Percentiles rank a stretch among this genome's conserved stretches.
phyloP scores from a whole-genome alignment of 352 stramenopile genomes.

The Globisporangium uncinulatum region DNA sequence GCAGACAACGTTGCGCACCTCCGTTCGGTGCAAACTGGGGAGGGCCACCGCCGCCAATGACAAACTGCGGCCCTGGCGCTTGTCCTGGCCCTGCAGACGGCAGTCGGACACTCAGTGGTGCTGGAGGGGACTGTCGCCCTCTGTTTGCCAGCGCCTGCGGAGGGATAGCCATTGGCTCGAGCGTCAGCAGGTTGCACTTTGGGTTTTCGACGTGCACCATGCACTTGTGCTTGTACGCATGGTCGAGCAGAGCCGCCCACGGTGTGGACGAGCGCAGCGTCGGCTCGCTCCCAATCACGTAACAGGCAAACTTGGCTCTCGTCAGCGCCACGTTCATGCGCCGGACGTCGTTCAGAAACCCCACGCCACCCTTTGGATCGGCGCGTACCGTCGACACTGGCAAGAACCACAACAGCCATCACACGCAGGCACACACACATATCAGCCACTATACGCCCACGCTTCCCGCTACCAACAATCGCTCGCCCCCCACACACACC shows the following conservation, averaged over 20 bases:
- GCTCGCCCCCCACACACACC: not conserved
- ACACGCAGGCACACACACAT: not conserved
- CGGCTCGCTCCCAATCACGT: slow-evolving; percentile 80
- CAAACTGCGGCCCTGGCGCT: not conserved
- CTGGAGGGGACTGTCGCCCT: slow-evolving; percentile 4
- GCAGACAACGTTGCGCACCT: slow-evolving; percentile 1
- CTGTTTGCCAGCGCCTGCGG: slow-evolving; percentile 7
- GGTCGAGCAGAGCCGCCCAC: slow-evolving; percentile 74
- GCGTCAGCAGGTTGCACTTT: slow-evolving; percentile 63
- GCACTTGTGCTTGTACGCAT: slow-evolving; percentile 50
- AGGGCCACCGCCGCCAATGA: slow-evolving; percentile 8
- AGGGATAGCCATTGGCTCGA: slow-evolving; percentile 52
- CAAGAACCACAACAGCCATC: slow-evolving; percentile 5
- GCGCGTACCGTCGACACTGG: slow-evolving; percentile 84
- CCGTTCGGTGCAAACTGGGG: slow-evolving; percentile 11
- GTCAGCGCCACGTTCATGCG: slow-evolving; percentile 89
- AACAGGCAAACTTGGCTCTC: slow-evolving; percentile 84
- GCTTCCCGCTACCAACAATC: not conserved
- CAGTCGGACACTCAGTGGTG: slow-evolving; percentile 6
- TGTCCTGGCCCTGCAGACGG: slow-evolving; percentile 1
- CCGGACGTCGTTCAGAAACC: slow-evolving; percentile 86
- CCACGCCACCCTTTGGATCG: slow-evolving; percentile 72
- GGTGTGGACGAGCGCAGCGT: slow-evolving; percentile 82
- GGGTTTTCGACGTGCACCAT: slow-evolving; percentile 84
- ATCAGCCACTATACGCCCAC: not conserved